These are phyloP conservation scores for Chlamydomonas schloesseri DNA, from an alignment of 139 green algal genomes.

Conservation along the genomic window DNA sequence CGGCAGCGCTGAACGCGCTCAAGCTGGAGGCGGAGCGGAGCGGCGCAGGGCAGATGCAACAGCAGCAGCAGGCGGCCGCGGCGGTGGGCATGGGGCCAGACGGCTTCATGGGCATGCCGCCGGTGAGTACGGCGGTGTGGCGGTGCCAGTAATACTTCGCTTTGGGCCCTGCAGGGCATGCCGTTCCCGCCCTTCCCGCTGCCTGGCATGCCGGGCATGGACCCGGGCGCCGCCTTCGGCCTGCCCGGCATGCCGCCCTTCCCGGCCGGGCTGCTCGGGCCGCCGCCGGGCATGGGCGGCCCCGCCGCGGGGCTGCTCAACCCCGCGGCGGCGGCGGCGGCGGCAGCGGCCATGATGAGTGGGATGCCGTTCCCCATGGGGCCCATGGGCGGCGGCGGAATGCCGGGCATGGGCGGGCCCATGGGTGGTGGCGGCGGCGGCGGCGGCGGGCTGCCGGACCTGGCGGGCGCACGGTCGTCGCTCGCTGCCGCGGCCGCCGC, in stretches of 20 bases:
- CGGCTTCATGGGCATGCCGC: background rate
- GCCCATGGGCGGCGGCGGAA: background rate
- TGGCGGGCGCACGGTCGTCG: conserved; percentile 15
- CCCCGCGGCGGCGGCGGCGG: no score
- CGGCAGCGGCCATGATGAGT: background rate
- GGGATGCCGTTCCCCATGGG: background rate
- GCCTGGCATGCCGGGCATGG: background rate
- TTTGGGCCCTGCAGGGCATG: no score
- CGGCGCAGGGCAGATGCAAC: conserved; percentile 24
- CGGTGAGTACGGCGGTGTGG: no score
- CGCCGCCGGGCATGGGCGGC: background rate
- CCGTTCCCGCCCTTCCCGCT: background rate
- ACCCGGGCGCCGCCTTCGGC: background rate
- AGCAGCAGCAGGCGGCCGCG: background rate
- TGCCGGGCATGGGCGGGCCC: no score
- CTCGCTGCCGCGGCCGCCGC: background rate
- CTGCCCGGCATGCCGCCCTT: conserved; percentile 30
- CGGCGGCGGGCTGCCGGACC: conserved; percentile 5
- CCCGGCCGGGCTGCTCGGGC: conserved; percentile 19
- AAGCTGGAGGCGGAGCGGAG: conserved; percentile 39
- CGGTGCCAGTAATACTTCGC: no score
- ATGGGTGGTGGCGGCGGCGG: no score
- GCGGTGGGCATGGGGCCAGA: background rate
- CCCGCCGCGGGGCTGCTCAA: background rate
- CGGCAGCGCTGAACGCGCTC: conserved; percentile 13